Percentiles rank a stretch among this genome's conserved stretches.
Conservation (phyloP, 495 filamentous ascomycete genomes). For the Tuber microsphaerosporum region DNA sequence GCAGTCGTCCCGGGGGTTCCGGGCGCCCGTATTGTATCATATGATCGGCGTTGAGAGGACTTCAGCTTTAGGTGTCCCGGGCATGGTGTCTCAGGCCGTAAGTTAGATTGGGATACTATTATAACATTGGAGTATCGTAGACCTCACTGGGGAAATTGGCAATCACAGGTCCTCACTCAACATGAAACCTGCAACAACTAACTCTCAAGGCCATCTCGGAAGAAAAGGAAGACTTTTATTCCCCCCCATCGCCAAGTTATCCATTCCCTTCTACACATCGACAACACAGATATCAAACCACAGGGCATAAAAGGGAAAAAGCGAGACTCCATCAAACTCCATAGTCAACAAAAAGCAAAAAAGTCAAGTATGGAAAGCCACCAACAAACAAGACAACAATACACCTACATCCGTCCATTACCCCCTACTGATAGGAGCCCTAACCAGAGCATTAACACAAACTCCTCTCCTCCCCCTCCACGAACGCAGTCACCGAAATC, state of each 20-base stretch:
- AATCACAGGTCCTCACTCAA: background rate
- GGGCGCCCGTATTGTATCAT: background rate
- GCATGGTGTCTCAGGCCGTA: background rate
- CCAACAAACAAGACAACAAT: conserved; percentile 19
- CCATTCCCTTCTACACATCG: background rate
- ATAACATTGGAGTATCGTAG: background rate
- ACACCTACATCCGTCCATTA: background rate
- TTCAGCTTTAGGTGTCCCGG: background rate
- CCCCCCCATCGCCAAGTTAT: background rate
- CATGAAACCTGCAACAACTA: background rate
- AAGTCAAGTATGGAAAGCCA: conserved; percentile 11
- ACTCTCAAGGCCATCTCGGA: background rate
- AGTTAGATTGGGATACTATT: background rate
- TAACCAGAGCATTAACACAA: conserved; percentile 4
- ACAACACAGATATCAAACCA: conserved; percentile 10
- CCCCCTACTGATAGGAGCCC: conserved; percentile 1
- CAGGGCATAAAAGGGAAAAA: background rate
- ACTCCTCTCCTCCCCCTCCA: conserved; percentile 47
- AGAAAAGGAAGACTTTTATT: background rate
- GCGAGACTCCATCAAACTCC: conserved; percentile 1
- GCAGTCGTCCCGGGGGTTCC: background rate
- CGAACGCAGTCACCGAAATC: conserved; percentile 54
- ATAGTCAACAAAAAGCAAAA: conserved; percentile 8
- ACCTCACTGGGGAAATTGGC: background rate
- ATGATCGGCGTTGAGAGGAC: background rate